phyloP scores from a whole-genome alignment of 208 protist genomes.

The Acanthamoeba rhysodes region DNA sequence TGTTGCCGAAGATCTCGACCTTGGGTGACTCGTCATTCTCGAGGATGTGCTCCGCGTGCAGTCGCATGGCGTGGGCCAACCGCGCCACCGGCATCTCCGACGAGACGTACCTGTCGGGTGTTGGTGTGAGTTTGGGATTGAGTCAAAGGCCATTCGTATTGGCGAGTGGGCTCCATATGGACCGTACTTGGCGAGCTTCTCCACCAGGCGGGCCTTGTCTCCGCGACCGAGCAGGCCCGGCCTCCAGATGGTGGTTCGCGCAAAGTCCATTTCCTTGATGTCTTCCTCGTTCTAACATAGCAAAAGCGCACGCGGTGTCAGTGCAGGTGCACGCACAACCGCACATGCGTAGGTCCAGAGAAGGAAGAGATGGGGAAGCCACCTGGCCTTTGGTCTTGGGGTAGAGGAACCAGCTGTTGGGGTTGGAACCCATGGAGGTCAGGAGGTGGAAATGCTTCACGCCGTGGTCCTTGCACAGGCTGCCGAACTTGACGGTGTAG shows the following conservation, averaged over 20 bases:
- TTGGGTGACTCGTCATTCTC: neutral
- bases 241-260: slow-evolving; percentile 65
- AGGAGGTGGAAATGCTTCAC: slow-evolving; percentile 76
- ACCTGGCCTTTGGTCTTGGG: slow-evolving; percentile 75
- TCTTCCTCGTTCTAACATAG: slow-evolving; percentile 79
- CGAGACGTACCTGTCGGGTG: neutral
- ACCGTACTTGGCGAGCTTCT: slow-evolving; percentile 47
- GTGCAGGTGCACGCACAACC: neutral
- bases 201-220: neutral
- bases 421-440: slow-evolving; percentile 67
- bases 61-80: slow-evolving; percentile 20
- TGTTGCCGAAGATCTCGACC: slow-evolving; percentile 35
- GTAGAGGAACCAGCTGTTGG: slow-evolving; percentile 83
- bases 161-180: neutral
- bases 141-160: neutral
- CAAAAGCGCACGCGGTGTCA: too few species aligned
- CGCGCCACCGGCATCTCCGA: slow-evolving; percentile 1
- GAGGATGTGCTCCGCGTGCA: slow-evolving; percentile 40
- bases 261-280: slow-evolving; percentile 73
- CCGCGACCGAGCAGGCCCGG: slow-evolving; percentile 77
- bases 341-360: neutral
- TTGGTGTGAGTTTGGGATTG: neutral
- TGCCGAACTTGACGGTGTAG: slow-evolving; percentile 50
- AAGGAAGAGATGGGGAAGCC: neutral
- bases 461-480: slow-evolving; percentile 69